These are phyloP conservation scores for Neurospora tetraspora DNA, from an alignment of 495 filamentous ascomycete genomes.

Conservation along the genomic window DNA sequence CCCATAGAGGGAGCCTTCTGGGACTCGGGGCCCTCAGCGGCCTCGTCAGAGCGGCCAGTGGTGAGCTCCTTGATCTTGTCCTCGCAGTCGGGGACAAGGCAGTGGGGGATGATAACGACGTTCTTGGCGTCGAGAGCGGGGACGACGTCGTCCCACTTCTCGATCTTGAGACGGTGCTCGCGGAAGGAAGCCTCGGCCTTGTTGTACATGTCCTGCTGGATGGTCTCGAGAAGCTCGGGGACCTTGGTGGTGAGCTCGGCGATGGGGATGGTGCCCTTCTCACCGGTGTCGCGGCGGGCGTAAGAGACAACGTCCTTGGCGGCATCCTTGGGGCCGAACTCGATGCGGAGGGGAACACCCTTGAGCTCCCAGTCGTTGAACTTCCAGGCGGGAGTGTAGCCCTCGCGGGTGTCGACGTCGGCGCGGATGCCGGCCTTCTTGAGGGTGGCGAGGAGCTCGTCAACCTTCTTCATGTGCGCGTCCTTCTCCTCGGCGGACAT, in stretches of 20 bases:
- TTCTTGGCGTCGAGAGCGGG: constrained; percentile 84
- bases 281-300: constrained; percentile 81
- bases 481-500: constrained; percentile 65
- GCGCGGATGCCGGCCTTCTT: constrained; percentile 56
- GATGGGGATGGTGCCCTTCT: constrained; percentile 64
- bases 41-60: constrained; percentile 57
- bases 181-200: constrained; percentile 69
- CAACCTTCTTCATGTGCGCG: constrained; percentile 59
- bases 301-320: constrained; percentile 73
- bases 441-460: constrained; percentile 54
- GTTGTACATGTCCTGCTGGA: constrained; percentile 77
- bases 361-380: constrained; percentile 97
- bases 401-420: constrained; percentile 69
- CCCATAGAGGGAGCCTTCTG: constrained; percentile 86
- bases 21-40: constrained; percentile 57
- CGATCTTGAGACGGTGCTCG: constrained; percentile 68
- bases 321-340: constrained; percentile 90
- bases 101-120: constrained; percentile 79
- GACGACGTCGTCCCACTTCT: constrained; percentile 80
- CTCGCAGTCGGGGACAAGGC: constrained; percentile 72
- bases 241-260: constrained; percentile 58
- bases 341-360: constrained; percentile 84
- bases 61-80: constrained; percentile 88
- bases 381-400: constrained; percentile 89
- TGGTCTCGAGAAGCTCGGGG: constrained; percentile 72